Evolutionary conservation across 1,139 yeast genomes (phyloP).

Genomic region (Taphrina sp.): DNA sequence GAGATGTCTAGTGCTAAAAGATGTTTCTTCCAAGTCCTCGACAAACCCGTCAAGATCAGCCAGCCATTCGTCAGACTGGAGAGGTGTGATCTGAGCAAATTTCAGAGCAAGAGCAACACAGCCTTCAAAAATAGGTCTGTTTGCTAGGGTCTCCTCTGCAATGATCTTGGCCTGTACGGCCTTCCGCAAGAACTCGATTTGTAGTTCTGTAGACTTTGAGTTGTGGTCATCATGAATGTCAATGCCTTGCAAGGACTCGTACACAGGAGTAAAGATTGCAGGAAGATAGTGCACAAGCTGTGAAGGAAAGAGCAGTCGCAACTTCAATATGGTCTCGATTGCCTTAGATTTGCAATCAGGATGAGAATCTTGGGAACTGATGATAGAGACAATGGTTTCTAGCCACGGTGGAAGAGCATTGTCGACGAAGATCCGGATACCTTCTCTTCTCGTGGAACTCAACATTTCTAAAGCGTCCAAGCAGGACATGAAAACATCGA

Average conservation of each 20-base stretch:
- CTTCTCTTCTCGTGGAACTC: slow-evolving; percentile 33
- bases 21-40: slow-evolving; percentile 24
- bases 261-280: slow-evolving; percentile 21
- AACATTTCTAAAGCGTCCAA: slow-evolving; percentile 35
- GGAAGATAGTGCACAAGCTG: slow-evolving; percentile 29
- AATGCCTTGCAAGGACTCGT: slow-evolving; percentile 15
- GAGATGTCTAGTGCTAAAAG: slow-evolving; percentile 20
- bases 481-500: slow-evolving; percentile 34
- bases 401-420: slow-evolving; percentile 35
- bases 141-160: slow-evolving; percentile 15
- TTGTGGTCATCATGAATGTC: slow-evolving; percentile 18
- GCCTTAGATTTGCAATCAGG: slow-evolving; percentile 11
- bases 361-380: neutral
- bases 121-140: slow-evolving; percentile 13
- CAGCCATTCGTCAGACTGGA: slow-evolving; percentile 22
- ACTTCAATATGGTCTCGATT: slow-evolving; percentile 21
- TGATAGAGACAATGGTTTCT: slow-evolving; percentile 25
- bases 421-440: slow-evolving; percentile 32
- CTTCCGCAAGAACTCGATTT: slow-evolving; percentile 18
- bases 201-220: slow-evolving; percentile 1
- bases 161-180: slow-evolving; percentile 27
- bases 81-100: slow-evolving; percentile 25
- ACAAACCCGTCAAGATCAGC: slow-evolving; percentile 30
- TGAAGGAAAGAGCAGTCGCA: slow-evolving; percentile 29
- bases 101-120: slow-evolving; percentile 21